Conservation (phyloP, 2,329 filamentous ascomycete genomes). For the Fusarium liriodendri region DNA sequence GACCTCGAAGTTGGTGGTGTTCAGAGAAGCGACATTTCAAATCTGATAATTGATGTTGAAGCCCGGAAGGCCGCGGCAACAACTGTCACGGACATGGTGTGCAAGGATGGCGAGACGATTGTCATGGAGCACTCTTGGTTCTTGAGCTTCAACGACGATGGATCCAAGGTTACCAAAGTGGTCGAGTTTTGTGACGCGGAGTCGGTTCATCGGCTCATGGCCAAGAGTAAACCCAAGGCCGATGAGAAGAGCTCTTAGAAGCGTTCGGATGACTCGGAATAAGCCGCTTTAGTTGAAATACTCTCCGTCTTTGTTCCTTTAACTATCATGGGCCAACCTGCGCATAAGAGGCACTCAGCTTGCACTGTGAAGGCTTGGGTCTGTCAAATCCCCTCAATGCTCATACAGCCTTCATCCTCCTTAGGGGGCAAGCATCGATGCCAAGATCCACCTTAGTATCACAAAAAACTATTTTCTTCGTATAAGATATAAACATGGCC, state of each 20-base stretch:
- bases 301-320: neutral
- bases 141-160: conserved; percentile 17
- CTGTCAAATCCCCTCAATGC: neutral
- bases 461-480: neutral
- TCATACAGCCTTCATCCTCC: neutral
- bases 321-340: neutral
- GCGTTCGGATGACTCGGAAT: neutral
- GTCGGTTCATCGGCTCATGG: conserved; percentile 1
- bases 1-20: conserved; percentile 13
- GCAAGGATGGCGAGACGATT: conserved; percentile 3
- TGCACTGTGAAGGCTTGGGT: neutral
- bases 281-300: neutral
- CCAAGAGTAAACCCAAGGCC: neutral
- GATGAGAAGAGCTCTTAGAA: neutral
- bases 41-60: conserved; percentile 14
- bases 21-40: neutral
- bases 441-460: neutral
- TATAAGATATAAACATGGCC: neutral
- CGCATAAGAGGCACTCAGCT: neutral
- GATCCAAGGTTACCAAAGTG: conserved; percentile 16
- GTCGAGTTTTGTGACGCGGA: conserved; percentile 28
- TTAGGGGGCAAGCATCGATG: neutral
- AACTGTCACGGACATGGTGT: conserved; percentile 1
- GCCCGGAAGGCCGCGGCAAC: conserved; percentile 14
- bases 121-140: conserved; percentile 25